Evolutionary conservation across 148 eudicot species (phyloP), one percentile per base, ranked within the genome.

Genomic region (Camellia lanceoleosa): DNA sequence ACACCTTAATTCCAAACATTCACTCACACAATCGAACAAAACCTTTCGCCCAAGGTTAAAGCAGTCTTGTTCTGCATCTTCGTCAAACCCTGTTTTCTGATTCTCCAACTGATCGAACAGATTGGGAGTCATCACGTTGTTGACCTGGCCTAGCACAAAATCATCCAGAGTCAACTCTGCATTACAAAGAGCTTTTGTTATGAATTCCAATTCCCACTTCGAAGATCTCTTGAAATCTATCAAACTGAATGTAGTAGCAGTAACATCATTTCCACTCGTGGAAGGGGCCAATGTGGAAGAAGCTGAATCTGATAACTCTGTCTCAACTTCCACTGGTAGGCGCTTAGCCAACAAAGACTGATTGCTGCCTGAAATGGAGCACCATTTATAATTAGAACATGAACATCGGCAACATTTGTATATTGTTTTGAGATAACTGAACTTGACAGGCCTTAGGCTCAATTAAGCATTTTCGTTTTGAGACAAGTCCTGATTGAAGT

Each of bases 71-170:
- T 91, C 94, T 76, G 59, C 58, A 70, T 71, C 79, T 75, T 84
- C 89, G 47, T 77, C 79, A 3, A 89, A 81, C 42, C 74, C 75
- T 20, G 42, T 68, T 69, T 81, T 83, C 78, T 75, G 87, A 85
- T 86, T 88, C 82, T 93, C 98, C 78, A 90, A 82, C 76, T 81
- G 83, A 75, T 91, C 89, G 68, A 89, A 96, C 75, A 93, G 82
- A 62, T 71, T 68, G 20, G 88, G 86, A 51, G 84, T 81, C 76
- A 96, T 85, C 54, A 84, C 74, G 15, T 78, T 74, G 77, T 79
- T 86, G 52, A 87, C 86, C 73, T 82, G 87, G 70, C 86, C 89
- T 47, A 91, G 77, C 4, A 80, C 65, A 72, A 82, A 83, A 77
- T 90, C 91, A 52, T 92, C 85, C 18, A 80, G 38, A 66, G 46